phyloP scores from a whole-genome alignment of 208 protist species.

The Acanthamoeba sp. region DNA sequence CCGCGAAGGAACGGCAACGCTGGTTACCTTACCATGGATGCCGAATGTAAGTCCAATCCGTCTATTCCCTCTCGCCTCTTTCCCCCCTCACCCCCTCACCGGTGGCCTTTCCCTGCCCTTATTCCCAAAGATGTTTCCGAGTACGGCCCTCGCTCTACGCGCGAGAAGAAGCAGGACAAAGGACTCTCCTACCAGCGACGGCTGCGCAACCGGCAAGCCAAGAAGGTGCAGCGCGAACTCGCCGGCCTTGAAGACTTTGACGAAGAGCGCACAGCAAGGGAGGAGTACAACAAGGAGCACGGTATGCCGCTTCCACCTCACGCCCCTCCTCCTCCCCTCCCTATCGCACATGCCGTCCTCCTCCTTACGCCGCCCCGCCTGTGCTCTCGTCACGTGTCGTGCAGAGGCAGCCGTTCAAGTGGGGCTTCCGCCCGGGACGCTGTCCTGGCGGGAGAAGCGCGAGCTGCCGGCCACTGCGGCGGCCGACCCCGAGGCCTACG shows the following conservation, averaged over 20 bases:
- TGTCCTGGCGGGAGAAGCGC: slow-evolving; percentile 72
- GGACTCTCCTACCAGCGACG: slow-evolving; percentile 49
- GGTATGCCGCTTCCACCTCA: background rate
- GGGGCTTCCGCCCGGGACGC: slow-evolving; percentile 19
- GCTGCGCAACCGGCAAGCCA: slow-evolving; percentile 49
- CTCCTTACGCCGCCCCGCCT: too few species aligned
- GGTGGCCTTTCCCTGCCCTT: too few species aligned
- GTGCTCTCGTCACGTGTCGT: too few species aligned
- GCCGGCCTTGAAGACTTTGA: background rate
- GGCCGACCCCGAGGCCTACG: background rate
- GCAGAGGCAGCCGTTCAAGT: slow-evolving; percentile 48
- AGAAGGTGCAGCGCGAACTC: slow-evolving; percentile 40
- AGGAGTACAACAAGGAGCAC: slow-evolving; percentile 61
- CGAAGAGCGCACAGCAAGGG: slow-evolving; percentile 10
- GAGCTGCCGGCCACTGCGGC: slow-evolving; percentile 41
- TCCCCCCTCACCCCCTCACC: background rate
- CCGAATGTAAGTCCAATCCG: background rate
- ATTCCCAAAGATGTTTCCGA: slow-evolving; percentile 10
- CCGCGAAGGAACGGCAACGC: too few species aligned
- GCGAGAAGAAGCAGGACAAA: slow-evolving; percentile 22
- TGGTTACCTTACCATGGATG: too few species aligned
- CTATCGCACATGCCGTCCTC: background rate
- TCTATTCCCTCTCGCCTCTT: too few species aligned
- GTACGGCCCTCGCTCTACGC: slow-evolving; percentile 25
- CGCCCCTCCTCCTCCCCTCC: background rate